Evolutionary conservation across 2,329 filamentous ascomycete species (phyloP), one percentile per base, ranked within the genome.

Genomic region (Scleromitrula shiraiana): DNA sequence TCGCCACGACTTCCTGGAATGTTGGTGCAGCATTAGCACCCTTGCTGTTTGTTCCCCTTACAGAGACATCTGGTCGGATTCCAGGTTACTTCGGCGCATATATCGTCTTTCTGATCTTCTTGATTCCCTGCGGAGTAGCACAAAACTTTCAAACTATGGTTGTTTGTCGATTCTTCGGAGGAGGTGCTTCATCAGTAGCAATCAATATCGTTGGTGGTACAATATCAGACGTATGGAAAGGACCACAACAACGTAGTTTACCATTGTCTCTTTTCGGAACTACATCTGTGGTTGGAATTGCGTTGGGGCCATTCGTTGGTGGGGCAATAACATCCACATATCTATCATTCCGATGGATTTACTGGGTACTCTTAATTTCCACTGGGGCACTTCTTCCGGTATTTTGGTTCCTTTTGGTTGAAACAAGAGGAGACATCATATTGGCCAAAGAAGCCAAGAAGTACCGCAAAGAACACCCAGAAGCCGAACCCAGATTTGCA

Each of bases 281-380:
- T 55, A 86, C 83, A 0, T 88, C 83, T 0, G 84, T 88, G 15
- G 82, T 77, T n/a, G 85, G 84, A 7, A 86, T 82, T 17, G 59
- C 53, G 14, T 35, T 62, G 2, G 62, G 62, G 8, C 62, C 62
- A 2, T 41, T 41, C 12, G 54, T 62, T 3, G 35, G 61, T n/a
- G 62, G 62, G 14, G 56, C 56, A 5, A 50, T 51, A 2, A 56
- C 62, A 26, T 41, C 58, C 4, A 33, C 50, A 12, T 32, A 44
- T 32, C 48, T 62, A 2, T 50, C 46, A 30, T 64, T 60, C 53
- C 54, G 61, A 15, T 64, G 62, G 62, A 59, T 62, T 20, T 52
- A 52, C 7, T 58, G 60, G 23, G 50, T 58, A 6, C 50, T 66
- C 38, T 45, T 64, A 1, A 70, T 73, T 48, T 59, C 62, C 53